Base-by-base conservation (phyloP, 2,329 filamentous ascomycete genomes). In the Clarireedia hainanense region DNA sequence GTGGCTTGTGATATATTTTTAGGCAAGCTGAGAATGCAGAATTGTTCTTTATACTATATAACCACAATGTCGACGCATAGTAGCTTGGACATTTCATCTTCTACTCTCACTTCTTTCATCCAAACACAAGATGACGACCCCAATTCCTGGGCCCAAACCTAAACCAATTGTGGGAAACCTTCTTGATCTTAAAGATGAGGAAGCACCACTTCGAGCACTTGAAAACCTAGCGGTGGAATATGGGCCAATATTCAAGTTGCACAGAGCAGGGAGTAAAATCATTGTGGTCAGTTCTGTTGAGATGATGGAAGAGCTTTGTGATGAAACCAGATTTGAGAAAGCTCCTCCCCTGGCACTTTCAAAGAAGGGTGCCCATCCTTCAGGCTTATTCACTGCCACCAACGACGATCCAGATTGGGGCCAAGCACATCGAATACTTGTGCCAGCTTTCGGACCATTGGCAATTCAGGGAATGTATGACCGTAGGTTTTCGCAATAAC, bases 381-480 rank as follows among this genome's bases (percentile, higher is more conserved):
- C 52, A 23, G 57, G 58, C n/a, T 34, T 59, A n/a, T 60, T 60
- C 47, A 52, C 57, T 7, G 57, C 56, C 27, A 56, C 59, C 20
- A 56, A 57, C 48, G 57, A 61, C 24, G 78, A 81, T 60, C 72
- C 74, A 51, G 81, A 82, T 64, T 88, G 85, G 85, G 80, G 77
- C 17, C 77, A 84, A 60, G 84, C 86, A 27, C 80, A 87, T 64
- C 73, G 82, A n/a, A 72, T 84, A 14, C 71, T 89, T 52, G 77
- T 85, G 60, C 84, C 85, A 0, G 83, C 83, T 2, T 87, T 89
- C 66, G 85, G 85, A 0, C 85, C 85, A 0, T 68, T 88, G 34
- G 75, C 79, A 1, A 88, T 89, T 62, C 75, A 80, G 40, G 74
- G 71, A 58, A 88, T 88, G 84, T 88, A 85, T 59, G 74, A 79